These are phyloP conservation scores for Brassica rapa DNA, from an alignment of 345 rosid species.

Conservation along the genomic window DNA sequence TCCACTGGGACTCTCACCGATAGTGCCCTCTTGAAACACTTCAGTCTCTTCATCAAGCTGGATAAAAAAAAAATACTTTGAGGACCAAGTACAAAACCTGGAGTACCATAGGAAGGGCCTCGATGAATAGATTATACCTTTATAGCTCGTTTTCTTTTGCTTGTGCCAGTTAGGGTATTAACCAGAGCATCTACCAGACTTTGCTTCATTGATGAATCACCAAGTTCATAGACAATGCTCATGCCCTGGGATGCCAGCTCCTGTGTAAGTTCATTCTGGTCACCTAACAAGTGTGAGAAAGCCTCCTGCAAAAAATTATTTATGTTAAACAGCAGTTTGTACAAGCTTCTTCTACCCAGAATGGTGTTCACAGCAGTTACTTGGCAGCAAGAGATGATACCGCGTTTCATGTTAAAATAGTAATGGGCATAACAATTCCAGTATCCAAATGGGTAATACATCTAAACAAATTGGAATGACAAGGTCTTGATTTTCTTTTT, in stretches of 20 bases:
- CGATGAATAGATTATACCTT: constrained; percentile 58
- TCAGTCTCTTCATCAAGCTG: constrained; percentile 90
- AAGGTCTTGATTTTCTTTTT: constrained; percentile 5
- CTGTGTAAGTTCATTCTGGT: constrained; percentile 95
- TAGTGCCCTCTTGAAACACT: constrained; percentile 89
- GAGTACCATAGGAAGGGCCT: constrained; percentile 33
- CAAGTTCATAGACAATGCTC: constrained; percentile 96
- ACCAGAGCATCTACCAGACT: constrained; percentile 89
- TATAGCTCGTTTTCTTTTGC: constrained; percentile 92
- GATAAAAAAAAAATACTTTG: constrained; percentile 27
- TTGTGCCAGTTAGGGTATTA: constrained; percentile 82
- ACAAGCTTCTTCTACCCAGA: constrained; percentile 23
- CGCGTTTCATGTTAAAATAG: neutral
- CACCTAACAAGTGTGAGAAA: constrained; percentile 86
- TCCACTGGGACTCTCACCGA: constrained; percentile 82
- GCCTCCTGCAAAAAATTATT: constrained; percentile 67
- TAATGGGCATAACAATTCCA: neutral
- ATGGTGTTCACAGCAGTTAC: constrained; percentile 3
- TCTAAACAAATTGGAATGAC: constrained; percentile 17
- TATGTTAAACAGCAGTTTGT: constrained; percentile 23
- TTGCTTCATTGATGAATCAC: constrained; percentile 84
- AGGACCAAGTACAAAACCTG: constrained; percentile 25
- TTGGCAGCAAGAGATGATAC: neutral
- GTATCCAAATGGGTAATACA: constrained; percentile 29
- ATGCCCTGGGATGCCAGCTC: constrained; percentile 97